Conservation (phyloP, 805 yeast genomes). For the Metschnikowia orientalis region DNA sequence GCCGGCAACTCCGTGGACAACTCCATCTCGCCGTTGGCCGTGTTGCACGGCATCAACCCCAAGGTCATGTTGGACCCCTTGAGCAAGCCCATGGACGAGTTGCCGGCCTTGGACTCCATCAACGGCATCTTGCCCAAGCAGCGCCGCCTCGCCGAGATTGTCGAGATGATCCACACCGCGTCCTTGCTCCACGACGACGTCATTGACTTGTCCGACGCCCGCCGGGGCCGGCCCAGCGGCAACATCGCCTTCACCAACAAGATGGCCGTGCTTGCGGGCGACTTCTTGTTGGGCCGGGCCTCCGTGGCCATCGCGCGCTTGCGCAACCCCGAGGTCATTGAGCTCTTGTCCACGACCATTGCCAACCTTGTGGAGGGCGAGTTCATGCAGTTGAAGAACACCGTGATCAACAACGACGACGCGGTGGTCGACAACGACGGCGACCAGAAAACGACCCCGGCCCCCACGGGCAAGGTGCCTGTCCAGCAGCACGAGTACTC, state of each 20-base stretch:
- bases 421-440: slow-evolving; percentile 47
- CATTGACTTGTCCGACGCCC: slow-evolving; percentile 80
- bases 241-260: slow-evolving; percentile 93
- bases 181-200: slow-evolving; percentile 95
- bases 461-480: slow-evolving; percentile 60
- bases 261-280: slow-evolving; percentile 97
- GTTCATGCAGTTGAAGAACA: slow-evolving; percentile 96
- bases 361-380: slow-evolving; percentile 98
- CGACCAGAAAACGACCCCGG: slow-evolving; percentile 44
- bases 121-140: slow-evolving; percentile 91
- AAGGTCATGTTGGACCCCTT: slow-evolving; percentile 74
- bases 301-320: slow-evolving; percentile 92
- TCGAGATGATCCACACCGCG: slow-evolving; percentile 98
- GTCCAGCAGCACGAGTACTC: slow-evolving; percentile 56
- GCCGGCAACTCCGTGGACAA: slow-evolving; percentile 59
- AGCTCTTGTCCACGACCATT: slow-evolving; percentile 89
- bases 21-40: slow-evolving; percentile 73
- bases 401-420: slow-evolving; percentile 56
- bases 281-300: slow-evolving; percentile 90
- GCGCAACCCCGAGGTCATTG: slow-evolving; percentile 96
- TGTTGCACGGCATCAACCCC: slow-evolving; percentile 91
- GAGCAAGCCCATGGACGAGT: slow-evolving; percentile 69
- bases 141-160: slow-evolving; percentile 92
- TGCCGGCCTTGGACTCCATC: slow-evolving; percentile 54
- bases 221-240: slow-evolving; percentile 89